phyloP scores from a whole-genome alignment of 2,329 filamentous ascomycete genomes.

The Claviceps sp. region DNA sequence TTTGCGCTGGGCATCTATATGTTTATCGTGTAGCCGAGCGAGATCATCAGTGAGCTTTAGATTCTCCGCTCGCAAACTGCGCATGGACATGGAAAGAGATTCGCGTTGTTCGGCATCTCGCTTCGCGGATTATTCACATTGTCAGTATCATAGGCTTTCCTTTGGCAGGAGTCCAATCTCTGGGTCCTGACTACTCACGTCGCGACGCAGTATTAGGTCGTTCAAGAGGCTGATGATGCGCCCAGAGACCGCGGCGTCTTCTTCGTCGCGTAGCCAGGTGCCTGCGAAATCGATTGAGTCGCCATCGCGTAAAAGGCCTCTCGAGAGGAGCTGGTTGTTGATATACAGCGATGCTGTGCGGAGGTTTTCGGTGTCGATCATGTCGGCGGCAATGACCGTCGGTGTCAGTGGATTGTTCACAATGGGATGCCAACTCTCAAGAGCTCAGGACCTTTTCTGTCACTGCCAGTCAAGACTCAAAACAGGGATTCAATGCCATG shows the following conservation, averaged over 20 bases:
- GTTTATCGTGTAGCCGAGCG: constrained; percentile 40
- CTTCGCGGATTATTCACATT: constrained; percentile 26
- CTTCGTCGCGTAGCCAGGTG: constrained; percentile 48
- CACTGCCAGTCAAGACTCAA: neutral
- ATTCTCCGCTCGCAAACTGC: constrained; percentile 60
- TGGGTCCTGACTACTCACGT: constrained; percentile 41
- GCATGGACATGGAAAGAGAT: constrained; percentile 64
- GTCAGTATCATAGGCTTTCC: too few species aligned
- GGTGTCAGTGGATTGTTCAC: neutral
- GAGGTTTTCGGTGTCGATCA: constrained; percentile 48
- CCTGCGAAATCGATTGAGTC: constrained; percentile 71
- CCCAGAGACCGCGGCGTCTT: constrained; percentile 53
- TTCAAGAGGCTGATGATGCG: constrained; percentile 87
- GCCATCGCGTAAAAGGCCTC: constrained; percentile 53
- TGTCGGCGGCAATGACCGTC: constrained; percentile 14
- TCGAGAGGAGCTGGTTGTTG: constrained; percentile 56
- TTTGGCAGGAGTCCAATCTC: too few species aligned
- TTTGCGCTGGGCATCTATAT: constrained; percentile 40
- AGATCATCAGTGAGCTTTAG: constrained; percentile 60
- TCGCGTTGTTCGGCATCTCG: constrained; percentile 85
- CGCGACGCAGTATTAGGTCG: constrained; percentile 78
- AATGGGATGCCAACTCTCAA: neutral
- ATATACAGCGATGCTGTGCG: constrained; percentile 57
- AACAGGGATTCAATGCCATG: constrained; percentile 3
- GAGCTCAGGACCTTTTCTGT: neutral